Conservation (phyloP, 1,284 basidiomycete species). For the Boletus semigastroideus region DNA sequence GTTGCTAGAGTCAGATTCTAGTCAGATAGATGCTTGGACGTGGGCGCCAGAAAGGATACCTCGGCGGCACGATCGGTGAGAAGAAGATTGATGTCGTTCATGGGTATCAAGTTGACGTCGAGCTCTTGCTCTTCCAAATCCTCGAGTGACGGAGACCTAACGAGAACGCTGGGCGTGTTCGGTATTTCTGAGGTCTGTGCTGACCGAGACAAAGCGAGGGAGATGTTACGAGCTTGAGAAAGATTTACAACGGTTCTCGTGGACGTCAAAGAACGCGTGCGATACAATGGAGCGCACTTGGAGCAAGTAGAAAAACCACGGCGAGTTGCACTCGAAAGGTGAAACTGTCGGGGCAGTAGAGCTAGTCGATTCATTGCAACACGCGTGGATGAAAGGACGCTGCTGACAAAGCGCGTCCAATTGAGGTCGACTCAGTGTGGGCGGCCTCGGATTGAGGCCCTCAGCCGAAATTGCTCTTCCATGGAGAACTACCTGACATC, state of each 20-base stretch:
- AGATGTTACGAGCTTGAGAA: not conserved
- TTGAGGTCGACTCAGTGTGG: too few species aligned
- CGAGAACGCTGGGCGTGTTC: constrained; percentile 6
- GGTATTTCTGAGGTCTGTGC: constrained; percentile 1
- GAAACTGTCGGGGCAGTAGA: too few species aligned
- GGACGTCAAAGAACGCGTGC: not conserved
- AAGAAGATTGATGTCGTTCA: constrained; percentile 46
- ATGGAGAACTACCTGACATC: too few species aligned
- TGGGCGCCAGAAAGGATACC: constrained; percentile 37
- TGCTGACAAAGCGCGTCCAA: constrained; percentile 19
- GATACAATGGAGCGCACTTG: too few species aligned
- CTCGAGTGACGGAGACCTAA: constrained; percentile 27
- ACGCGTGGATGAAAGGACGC: too few species aligned
- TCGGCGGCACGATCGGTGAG: constrained; percentile 74
- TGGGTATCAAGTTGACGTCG: constrained; percentile 50
- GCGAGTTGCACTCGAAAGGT: too few species aligned
- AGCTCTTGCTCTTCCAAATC: constrained; percentile 56
- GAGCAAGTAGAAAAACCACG: too few species aligned
- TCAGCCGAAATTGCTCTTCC: too few species aligned
- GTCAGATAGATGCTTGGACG: not conserved
- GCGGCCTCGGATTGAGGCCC: too few species aligned
- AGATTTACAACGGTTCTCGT: not conserved
- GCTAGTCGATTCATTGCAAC: too few species aligned
- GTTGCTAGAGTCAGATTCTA: constrained; percentile 49
- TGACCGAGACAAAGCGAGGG: not conserved